Percentiles rank a stretch among this genome's conserved stretches.
phyloP scores from a whole-genome alignment of 2,329 filamentous ascomycete species.

The Calonectria henricotiae region DNA sequence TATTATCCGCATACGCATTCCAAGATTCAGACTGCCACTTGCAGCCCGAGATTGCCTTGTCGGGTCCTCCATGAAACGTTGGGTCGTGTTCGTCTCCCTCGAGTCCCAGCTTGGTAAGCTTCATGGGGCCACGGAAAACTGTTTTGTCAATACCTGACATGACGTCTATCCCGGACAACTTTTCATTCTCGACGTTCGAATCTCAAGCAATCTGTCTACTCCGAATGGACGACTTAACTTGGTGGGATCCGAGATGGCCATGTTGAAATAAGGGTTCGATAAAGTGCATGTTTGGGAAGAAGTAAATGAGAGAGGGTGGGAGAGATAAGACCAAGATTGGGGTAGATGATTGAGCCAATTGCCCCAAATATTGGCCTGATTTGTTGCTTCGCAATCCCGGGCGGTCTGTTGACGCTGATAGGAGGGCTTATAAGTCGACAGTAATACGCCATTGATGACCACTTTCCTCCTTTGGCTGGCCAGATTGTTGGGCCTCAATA shows the following conservation, averaged over 20 bases:
- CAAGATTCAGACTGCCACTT: constrained; percentile 48
- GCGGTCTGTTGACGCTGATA: constrained; percentile 30
- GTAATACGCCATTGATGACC: constrained; percentile 1
- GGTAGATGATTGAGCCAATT: neutral
- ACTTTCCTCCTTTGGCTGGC: constrained; percentile 7
- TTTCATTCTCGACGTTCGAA: constrained; percentile 73
- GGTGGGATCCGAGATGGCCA: constrained; percentile 37
- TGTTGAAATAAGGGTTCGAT: neutral
- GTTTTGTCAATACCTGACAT: constrained; percentile 73
- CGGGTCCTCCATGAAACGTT: constrained; percentile 74
- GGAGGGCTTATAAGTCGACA: constrained; percentile 20
- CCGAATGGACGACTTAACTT: constrained; percentile 63
- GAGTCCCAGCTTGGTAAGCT: constrained; percentile 67
- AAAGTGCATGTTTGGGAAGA: neutral
- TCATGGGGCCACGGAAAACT: constrained; percentile 62
- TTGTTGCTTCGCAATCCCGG: constrained; percentile 12
- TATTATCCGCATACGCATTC: neutral
- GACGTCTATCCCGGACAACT: constrained; percentile 67
- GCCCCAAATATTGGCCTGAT: constrained; percentile 8
- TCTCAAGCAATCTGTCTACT: constrained; percentile 69
- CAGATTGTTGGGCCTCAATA: neutral
- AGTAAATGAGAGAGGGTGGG: neutral
- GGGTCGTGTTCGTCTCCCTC: constrained; percentile 75
- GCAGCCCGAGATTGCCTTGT: constrained; percentile 77
- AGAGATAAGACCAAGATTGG: neutral